phyloP scores from a whole-genome alignment of 768 basidiomycete species.

The Steccherinum ochraceum region DNA sequence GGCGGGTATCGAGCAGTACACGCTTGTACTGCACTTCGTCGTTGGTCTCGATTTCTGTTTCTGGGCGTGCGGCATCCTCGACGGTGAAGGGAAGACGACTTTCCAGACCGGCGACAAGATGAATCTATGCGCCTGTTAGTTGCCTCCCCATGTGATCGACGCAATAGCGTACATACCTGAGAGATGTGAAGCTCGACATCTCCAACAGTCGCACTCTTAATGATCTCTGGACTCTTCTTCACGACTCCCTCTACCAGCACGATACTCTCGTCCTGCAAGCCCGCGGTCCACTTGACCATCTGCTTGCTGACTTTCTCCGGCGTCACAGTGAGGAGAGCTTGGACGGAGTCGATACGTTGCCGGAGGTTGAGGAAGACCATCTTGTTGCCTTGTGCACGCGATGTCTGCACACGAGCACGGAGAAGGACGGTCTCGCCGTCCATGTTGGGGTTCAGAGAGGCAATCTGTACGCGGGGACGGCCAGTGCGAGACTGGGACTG shows the following conservation, averaged over 20 bases:
- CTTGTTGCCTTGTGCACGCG: constrained; percentile 89
- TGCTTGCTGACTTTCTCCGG: constrained; percentile 85
- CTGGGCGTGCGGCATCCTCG: constrained; percentile 87
- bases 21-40: constrained; percentile 61
- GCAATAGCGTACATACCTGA: constrained; percentile 55
- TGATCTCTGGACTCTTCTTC: constrained; percentile 69
- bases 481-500: constrained; percentile 79
- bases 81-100: constrained; percentile 81
- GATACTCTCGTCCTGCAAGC: constrained; percentile 80
- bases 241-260: constrained; percentile 85
- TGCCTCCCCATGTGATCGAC: background rate
- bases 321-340: constrained; percentile 71
- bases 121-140: constrained; percentile 43
- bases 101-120: constrained; percentile 78
- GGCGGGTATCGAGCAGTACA: constrained; percentile 87
- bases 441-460: constrained; percentile 49
- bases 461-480: constrained; percentile 57
- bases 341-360: constrained; percentile 81
- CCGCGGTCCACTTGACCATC: constrained; percentile 90
- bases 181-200: constrained; percentile 83
- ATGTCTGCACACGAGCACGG: constrained; percentile 87
- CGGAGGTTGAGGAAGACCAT: constrained; percentile 93
- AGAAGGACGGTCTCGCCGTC: constrained; percentile 75
- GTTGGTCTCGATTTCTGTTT: constrained; percentile 55
- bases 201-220: constrained; percentile 85